Percentiles rank a stretch among this genome's conserved stretches.
Conservation (phyloP, 345 rosid genomes). For the Moricandia arvensis region DNA sequence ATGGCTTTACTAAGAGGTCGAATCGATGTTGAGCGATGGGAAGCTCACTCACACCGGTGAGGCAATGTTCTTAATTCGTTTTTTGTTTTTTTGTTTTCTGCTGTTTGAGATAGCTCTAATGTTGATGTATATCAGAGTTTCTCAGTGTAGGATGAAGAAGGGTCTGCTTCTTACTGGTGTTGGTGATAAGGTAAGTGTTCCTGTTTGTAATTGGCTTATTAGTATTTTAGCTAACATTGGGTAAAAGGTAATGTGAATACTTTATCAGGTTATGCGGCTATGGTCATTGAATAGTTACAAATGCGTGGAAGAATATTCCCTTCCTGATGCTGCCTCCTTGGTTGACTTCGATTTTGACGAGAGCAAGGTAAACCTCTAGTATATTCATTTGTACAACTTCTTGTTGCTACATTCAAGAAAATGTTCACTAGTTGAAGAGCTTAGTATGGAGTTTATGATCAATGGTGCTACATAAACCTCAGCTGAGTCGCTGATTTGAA, state of each 20-base stretch:
- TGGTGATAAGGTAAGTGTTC: constrained; percentile 69
- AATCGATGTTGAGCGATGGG: constrained; percentile 68
- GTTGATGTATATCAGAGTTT: constrained; percentile 49
- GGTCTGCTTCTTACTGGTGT: constrained; percentile 88
- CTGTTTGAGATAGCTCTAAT: neutral
- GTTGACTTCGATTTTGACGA: constrained; percentile 93
- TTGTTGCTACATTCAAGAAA: neutral
- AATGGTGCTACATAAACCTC: neutral
- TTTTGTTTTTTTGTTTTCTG: neutral
- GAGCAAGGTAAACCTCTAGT: constrained; percentile 66
- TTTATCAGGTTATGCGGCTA: constrained; percentile 76
- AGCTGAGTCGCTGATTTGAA: neutral
- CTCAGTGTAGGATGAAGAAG: constrained; percentile 81
- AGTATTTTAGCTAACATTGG: neutral
- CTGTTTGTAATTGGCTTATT: neutral
- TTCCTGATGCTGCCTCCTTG: constrained; percentile 55
- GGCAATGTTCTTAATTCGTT: neutral
- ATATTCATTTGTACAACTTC: neutral
- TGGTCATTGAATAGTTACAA: constrained; percentile 74
- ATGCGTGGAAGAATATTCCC: constrained; percentile 67
- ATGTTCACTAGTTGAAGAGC: neutral
- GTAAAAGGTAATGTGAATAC: neutral
- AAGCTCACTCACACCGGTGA: constrained; percentile 75
- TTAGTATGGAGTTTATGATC: neutral
- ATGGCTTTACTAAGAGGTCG: constrained; percentile 47